Percentiles rank a stretch among this genome's conserved stretches.
Evolutionary conservation across 2,329 filamentous ascomycete species (phyloP).

Genomic region (Xylogone sp.): DNA sequence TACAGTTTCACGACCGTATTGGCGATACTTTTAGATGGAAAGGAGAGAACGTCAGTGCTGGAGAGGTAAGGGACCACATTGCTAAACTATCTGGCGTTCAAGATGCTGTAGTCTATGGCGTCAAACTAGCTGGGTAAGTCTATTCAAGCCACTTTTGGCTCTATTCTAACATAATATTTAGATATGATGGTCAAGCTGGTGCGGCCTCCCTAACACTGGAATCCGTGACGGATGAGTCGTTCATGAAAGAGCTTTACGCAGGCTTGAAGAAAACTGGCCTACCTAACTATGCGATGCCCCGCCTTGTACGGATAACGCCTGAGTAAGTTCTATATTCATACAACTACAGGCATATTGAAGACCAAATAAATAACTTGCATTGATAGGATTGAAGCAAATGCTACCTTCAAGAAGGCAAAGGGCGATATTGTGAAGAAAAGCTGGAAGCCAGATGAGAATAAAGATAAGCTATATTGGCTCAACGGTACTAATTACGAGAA

Average conservation of each 20-base stretch:
- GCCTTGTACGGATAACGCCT: conserved; percentile 40
- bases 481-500: conserved; percentile 35
- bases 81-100: conserved; percentile 34
- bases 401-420: conserved; percentile 47
- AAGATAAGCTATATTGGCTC: conserved; percentile 40
- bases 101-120: conserved; percentile 40
- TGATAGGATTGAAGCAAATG: conserved; percentile 35
- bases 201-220: conserved; percentile 41
- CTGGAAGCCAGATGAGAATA: conserved; percentile 31
- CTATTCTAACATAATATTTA: conserved; percentile 12
- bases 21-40: conserved; percentile 53
- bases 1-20: conserved; percentile 43
- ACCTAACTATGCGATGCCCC: conserved; percentile 40
- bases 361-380: no score
- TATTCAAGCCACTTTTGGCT: not conserved
- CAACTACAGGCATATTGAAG: conserved; percentile 21
- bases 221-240: conserved; percentile 26
- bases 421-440: conserved; percentile 37
- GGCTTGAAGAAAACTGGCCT: conserved; percentile 40
- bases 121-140: conserved; percentile 35
- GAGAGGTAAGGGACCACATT: conserved; percentile 40
- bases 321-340: conserved; percentile 28
- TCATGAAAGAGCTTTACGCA: conserved; percentile 34
- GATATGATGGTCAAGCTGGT: conserved; percentile 45
- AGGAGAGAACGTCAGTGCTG: conserved; percentile 42